phyloP scores from a whole-genome alignment of 257 asterid genomes.

The Datura wrightii region DNA sequence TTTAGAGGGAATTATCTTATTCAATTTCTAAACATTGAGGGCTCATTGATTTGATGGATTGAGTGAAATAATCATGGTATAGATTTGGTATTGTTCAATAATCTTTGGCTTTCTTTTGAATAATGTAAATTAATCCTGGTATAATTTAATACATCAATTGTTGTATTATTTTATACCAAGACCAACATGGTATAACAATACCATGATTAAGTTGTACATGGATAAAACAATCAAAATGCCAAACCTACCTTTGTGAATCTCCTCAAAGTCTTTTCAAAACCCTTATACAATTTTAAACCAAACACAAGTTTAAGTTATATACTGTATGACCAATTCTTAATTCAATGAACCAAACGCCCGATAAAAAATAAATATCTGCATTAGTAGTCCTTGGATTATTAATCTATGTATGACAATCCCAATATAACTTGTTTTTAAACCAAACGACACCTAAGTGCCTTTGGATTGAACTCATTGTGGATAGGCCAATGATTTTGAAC shows the following conservation, averaged over 20 bases:
- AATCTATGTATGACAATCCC: neutral
- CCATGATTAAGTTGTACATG: neutral
- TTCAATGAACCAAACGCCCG: neutral
- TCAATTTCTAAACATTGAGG: neutral
- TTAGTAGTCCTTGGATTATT: neutral
- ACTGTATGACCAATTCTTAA: neutral
- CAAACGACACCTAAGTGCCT: neutral
- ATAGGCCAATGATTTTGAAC: conserved; percentile 3
- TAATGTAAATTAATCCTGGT: neutral
- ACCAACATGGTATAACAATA: neutral
- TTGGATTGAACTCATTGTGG: neutral
- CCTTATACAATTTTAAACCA: neutral
- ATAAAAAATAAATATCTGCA: neutral
- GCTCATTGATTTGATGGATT: neutral
- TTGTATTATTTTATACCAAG: neutral
- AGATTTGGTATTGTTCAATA: neutral
- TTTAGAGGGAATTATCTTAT: neutral
- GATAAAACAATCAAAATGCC: neutral
- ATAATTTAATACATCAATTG: neutral
- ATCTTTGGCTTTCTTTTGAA: neutral
- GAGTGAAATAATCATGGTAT: neutral
- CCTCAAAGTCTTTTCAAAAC: conserved; percentile 3
- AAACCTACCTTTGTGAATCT: neutral
- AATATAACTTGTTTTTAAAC: neutral
- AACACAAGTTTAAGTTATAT: neutral